phyloP scores from a whole-genome alignment of 208 protist genomes.

The Herpetomonas tarakana region DNA sequence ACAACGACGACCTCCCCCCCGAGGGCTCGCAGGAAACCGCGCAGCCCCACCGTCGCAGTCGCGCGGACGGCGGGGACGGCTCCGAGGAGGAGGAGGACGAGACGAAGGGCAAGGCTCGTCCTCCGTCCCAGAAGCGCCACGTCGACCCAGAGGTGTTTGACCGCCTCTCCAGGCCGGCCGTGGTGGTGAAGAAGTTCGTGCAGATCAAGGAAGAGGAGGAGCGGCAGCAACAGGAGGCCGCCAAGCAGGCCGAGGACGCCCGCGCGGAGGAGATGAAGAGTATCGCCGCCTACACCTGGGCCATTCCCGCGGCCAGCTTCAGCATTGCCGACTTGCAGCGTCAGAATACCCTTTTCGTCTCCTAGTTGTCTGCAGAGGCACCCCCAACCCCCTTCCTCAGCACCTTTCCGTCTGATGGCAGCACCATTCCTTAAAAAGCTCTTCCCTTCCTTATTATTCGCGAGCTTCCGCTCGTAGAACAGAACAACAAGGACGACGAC shows the following conservation, averaged over 20 bases:
- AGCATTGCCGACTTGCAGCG: slow-evolving; percentile 45
- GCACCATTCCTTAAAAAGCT: background rate
- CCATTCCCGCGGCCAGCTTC: slow-evolving; percentile 29
- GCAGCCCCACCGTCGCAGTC: background rate
- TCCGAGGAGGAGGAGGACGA: slow-evolving; percentile 7
- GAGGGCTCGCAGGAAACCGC: background rate
- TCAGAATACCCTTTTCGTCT: slow-evolving; percentile 38
- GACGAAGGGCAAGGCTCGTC: background rate
- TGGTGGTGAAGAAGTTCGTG: slow-evolving; percentile 28
- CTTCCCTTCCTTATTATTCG: background rate
- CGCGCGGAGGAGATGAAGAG: slow-evolving; percentile 25
- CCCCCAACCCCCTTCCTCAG: background rate
- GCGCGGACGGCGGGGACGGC: slow-evolving; percentile 3
- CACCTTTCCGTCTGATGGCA: background rate
- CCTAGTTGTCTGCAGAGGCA: slow-evolving; percentile 2
- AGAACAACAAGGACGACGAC: too few species aligned
- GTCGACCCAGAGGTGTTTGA: slow-evolving; percentile 40
- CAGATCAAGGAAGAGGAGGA: slow-evolving; percentile 28
- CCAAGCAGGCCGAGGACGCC: slow-evolving; percentile 11
- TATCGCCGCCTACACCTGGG: slow-evolving; percentile 36
- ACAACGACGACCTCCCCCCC: slow-evolving; percentile 11
- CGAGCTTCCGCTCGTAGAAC: too few species aligned
- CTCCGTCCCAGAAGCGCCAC: slow-evolving; percentile 7
- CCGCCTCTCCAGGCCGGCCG: slow-evolving; percentile 44
- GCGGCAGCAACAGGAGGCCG: slow-evolving; percentile 23